Evolutionary conservation across 2,329 filamentous ascomycete species (phyloP), one percentile per base, ranked within the genome.

Genomic region (Ophiostoma populinum): DNA sequence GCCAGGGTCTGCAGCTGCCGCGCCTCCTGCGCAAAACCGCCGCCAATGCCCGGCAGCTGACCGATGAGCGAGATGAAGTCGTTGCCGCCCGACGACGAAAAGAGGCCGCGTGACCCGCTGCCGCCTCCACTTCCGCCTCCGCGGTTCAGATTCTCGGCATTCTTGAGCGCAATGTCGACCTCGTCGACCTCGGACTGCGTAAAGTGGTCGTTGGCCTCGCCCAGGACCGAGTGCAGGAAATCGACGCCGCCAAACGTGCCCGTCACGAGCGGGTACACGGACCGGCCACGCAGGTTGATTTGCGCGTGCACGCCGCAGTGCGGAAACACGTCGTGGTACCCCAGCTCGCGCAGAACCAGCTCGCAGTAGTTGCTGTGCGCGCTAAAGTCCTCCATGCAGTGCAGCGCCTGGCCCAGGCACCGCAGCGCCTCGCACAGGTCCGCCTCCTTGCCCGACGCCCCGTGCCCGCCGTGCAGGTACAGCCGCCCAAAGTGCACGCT

Each of bases 301-400:
- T 80, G 64, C 0, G 79, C 70, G 7, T 58, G 56, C 3, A 57
- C 52, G n/a, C 81, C 81, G 35, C 74, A 79, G 48, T 86, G 80
- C 6, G 80, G 59, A 45, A 85, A 87, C 15, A 87, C 73, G 20
- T 70, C 65, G 34, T 59, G 55, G 47, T 72, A 69, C 1, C 78
- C 78, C 41, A 82, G 62, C 50, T 90, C 81, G 19, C 75, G 68
- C 19, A 90, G 63, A 5, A 69, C 76, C 40, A 87, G 65, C 53
- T 90, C 81, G 46, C 74, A 76, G 55, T 87, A 90, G 55, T 87
- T 87, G 49, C 77, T 83, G 54, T 87, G 80, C 2, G 80, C 80
- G 32, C 75, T 75, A 61, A 69, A 90, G 45, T 86, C 67, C 65
- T 86, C 80, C 49, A 86, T 64, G 30, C 75, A 81, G 53, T 86